These are phyloP conservation scores for Xylariaceae sp. DNA, from an alignment of 2,329 filamentous ascomycete genomes.

Conservation along the genomic window DNA sequence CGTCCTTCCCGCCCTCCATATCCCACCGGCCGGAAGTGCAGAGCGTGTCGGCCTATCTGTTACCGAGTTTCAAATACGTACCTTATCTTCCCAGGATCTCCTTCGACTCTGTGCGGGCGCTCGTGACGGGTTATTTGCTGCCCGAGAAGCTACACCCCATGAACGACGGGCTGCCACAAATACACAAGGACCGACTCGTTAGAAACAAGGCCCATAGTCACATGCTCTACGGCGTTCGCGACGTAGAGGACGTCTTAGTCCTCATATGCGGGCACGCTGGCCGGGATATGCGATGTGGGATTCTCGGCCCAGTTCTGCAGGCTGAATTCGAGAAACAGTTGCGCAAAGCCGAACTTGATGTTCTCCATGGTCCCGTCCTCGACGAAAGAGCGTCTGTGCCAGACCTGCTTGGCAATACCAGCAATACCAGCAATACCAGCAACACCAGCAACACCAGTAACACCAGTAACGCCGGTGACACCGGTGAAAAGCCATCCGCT, in stretches of 20 bases:
- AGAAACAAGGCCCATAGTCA: slow-evolving; percentile 48
- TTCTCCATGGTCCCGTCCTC: slow-evolving; percentile 44
- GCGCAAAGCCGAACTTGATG: slow-evolving; percentile 41
- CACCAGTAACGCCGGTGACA: too few species aligned
- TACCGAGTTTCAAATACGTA: slow-evolving; percentile 79
- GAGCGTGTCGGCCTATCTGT: slow-evolving; percentile 64
- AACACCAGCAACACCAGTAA: too few species aligned
- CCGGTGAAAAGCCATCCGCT: slow-evolving; percentile 16
- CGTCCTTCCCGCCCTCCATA: slow-evolving; percentile 62
- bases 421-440: too few species aligned
- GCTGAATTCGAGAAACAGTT: slow-evolving; percentile 63
- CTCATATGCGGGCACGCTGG: slow-evolving; percentile 84
- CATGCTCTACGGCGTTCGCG: slow-evolving; percentile 51
- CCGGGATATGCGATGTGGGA: slow-evolving; percentile 75
- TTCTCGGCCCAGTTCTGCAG: slow-evolving; percentile 68
- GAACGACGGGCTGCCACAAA: slow-evolving; percentile 54
- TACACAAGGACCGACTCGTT: slow-evolving; percentile 48
- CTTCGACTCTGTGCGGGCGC: slow-evolving; percentile 48
- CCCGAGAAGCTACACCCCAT: slow-evolving; percentile 56
- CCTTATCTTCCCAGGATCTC: slow-evolving; percentile 61
- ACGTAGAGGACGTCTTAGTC: slow-evolving; percentile 64
- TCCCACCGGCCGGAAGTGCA: slow-evolving; percentile 42
- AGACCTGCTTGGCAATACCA: slow-evolving; percentile 21
- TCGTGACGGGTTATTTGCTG: slow-evolving; percentile 61
- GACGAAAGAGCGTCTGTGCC: slow-evolving; percentile 32